Percentiles rank a stretch among this genome's conserved stretches.
Evolutionary conservation across 2,329 filamentous ascomycete species (phyloP).

Genomic region (Tolypocladium tundrense): DNA sequence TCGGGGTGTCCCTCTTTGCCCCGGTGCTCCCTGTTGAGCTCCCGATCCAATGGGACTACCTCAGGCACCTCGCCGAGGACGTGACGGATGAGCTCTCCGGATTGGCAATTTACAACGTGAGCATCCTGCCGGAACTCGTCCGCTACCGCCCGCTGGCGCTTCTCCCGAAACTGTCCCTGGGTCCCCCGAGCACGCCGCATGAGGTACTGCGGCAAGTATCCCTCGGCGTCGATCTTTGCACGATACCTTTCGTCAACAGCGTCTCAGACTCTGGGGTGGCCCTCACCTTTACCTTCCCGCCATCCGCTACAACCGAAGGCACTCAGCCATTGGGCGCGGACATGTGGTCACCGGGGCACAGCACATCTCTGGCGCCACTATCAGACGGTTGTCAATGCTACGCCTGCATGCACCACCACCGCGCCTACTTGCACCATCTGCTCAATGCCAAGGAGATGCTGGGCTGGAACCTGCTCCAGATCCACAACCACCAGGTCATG

Average conservation of each 20-base stretch:
- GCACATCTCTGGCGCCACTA: constrained; percentile 53
- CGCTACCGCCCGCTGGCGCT: constrained; percentile 40
- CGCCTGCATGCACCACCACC: constrained; percentile 71
- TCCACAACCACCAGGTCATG: constrained; percentile 76
- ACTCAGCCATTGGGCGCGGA: constrained; percentile 57
- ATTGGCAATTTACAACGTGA: constrained; percentile 69
- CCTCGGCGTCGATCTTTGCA: constrained; percentile 71
- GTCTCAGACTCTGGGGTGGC: constrained; percentile 80
- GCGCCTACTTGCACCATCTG: constrained; percentile 80
- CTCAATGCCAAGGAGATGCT: constrained; percentile 92
- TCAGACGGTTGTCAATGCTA: constrained; percentile 63
- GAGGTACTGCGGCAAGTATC: constrained; percentile 66
- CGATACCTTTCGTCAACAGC: constrained; percentile 62
- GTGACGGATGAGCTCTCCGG: constrained; percentile 49
- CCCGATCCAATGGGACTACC: constrained; percentile 68
- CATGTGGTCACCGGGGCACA: constrained; percentile 60
- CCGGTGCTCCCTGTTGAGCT: constrained; percentile 66
- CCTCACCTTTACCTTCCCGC: constrained; percentile 66
- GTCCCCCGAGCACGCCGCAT: constrained; percentile 60
- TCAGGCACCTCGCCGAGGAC: constrained; percentile 59
- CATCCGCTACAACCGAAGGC: constrained; percentile 10
- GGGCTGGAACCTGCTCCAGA: constrained; percentile 82
- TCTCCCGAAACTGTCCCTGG: constrained; percentile 67
- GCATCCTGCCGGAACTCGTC: constrained; percentile 56
- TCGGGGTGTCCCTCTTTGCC: constrained; percentile 42